phyloP scores from a whole-genome alignment of 805 yeast species.

The Debaryomyces hansenii region DNA sequence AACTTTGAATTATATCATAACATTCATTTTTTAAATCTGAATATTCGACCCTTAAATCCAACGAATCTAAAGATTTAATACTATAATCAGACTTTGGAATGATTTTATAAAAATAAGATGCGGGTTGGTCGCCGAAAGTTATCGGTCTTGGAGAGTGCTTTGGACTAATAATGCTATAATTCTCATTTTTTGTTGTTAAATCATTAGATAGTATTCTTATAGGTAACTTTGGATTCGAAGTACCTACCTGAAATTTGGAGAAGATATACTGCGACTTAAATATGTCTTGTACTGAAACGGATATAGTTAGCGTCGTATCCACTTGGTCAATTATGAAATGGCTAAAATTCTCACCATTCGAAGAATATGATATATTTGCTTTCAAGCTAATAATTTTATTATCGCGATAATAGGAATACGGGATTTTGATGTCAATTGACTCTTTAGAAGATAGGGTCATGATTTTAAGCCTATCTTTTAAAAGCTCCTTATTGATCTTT shows the following conservation, averaged over 20 bases:
- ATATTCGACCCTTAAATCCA: constrained; percentile 46
- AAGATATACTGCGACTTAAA: constrained; percentile 57
- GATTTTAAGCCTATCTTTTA: constrained; percentile 2
- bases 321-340: constrained; percentile 32
- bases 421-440: constrained; percentile 23
- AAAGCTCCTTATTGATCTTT: background rate
- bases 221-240: constrained; percentile 53
- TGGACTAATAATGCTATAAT: constrained; percentile 24
- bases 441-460: constrained; percentile 4
- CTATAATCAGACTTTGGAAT: constrained; percentile 18
- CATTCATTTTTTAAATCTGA: constrained; percentile 50
- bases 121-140: constrained; percentile 72
- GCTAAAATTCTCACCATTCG: constrained; percentile 17
- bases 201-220: constrained; percentile 49
- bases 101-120: constrained; percentile 60
- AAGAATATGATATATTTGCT: constrained; percentile 19
- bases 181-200: constrained; percentile 28
- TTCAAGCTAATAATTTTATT: constrained; percentile 22
- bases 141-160: constrained; percentile 23
- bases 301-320: constrained; percentile 57
- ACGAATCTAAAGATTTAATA: constrained; percentile 27
- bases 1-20: constrained; percentile 10
- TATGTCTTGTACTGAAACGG: constrained; percentile 80
- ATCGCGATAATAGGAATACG: constrained; percentile 31
- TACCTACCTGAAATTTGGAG: constrained; percentile 69